These are phyloP conservation scores for Perilla frutescens DNA, from an alignment of 257 asterid species.

Conservation along the genomic window DNA sequence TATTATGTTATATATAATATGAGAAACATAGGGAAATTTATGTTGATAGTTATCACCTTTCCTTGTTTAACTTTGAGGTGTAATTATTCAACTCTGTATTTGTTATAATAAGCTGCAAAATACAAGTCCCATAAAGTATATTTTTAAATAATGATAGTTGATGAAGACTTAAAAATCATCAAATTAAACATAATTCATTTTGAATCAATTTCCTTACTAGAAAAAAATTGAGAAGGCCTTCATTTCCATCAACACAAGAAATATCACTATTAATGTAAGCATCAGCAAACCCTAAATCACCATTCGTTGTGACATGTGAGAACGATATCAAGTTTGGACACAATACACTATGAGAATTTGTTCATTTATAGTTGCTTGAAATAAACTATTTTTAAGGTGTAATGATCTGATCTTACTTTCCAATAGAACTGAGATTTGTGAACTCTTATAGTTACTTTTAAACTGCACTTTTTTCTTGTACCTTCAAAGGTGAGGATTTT, in stretches of 20 bases:
- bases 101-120: slow-evolving; percentile 59
- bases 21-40: no score
- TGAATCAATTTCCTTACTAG: slow-evolving; percentile 49
- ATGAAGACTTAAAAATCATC: no score
- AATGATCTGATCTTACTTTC: slow-evolving; percentile 56
- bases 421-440: slow-evolving; percentile 79
- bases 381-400: neutral
- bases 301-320: slow-evolving; percentile 68
- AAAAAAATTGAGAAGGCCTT: slow-evolving; percentile 70
- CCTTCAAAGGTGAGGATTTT: slow-evolving; percentile 70
- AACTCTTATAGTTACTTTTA: slow-evolving; percentile 65
- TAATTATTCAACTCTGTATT: slow-evolving; percentile 60
- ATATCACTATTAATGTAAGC: slow-evolving; percentile 79
- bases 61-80: slow-evolving; percentile 47
- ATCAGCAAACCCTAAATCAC: slow-evolving; percentile 82
- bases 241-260: slow-evolving; percentile 59
- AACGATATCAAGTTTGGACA: neutral
- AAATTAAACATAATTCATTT: no score
- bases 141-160: no score
- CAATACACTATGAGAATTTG: no score
- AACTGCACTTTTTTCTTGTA: slow-evolving; percentile 33
- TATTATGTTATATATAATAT: no score
- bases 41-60: slow-evolving; percentile 41
- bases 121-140: no score
- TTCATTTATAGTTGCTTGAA: no score